Evolutionary conservation across 2,329 filamentous ascomycete genomes (phyloP), one percentile per base, ranked within the genome.

Genomic region (Cercospora canescens): DNA sequence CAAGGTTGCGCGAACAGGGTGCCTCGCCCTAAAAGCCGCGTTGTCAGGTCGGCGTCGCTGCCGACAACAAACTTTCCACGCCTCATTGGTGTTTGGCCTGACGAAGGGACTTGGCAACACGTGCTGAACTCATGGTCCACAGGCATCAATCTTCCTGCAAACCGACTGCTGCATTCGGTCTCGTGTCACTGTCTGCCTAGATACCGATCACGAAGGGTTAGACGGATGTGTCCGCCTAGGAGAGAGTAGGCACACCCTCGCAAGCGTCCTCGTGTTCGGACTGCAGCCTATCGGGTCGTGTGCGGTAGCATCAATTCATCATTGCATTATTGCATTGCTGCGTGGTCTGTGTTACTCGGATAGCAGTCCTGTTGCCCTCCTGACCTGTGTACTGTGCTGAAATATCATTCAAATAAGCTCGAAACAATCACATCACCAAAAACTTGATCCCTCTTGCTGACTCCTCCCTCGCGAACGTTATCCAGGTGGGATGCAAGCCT

Each of bases 361-460:
- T 56, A 26, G 45, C 45, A 28, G 12, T 50, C 4, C 52, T 55
- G 52, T 35, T 56, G 52, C 52, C 30, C 52, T 56, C 52, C 52
- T 30, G 52, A 56, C 30, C 52, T 56, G 52, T 56, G 52, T 56
- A 35, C 52, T 55, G 52, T 56, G 41, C 41, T 18, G 5, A 48
- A 18, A 6, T n/a, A n/a, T n/a, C n/a, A 18, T 7, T 24, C 8
- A 35, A 35, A 34, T 30, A 14, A 24, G 14, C 52, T 35, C 45
- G 14, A 52, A 26, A n/a, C 24, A 52, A 32, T 35, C 30, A 60
- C 30, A 32, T 48, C 12, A 48, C 57, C 35, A 39, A 21, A 32
- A 45, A 16, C 18, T 63, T 54, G 37, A 63, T 63, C 35, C 60
- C 50, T 35, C 32, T 41, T 30, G 60, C 48, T n/a, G 60, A 41